A percentile compares a stretch with the other conserved stretches of the same genome.
Evolutionary conservation across 2,329 filamentous ascomycete species (phyloP).

Genomic region (Colletotrichum sp.): DNA sequence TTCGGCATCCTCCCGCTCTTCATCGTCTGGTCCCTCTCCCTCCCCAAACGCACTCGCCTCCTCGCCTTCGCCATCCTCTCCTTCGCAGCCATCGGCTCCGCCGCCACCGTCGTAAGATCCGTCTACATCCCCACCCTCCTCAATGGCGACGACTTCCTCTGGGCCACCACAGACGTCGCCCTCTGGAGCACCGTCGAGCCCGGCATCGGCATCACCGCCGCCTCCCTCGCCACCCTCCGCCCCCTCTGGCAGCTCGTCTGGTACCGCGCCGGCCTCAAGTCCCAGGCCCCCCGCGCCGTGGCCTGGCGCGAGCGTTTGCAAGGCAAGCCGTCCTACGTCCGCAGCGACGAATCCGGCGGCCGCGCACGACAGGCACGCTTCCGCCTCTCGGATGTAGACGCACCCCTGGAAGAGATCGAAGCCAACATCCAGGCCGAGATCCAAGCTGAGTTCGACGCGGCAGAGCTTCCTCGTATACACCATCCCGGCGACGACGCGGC

Average conservation of each 20-base stretch:
- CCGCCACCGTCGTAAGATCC: conserved; percentile 48
- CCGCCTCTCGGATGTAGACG: background rate
- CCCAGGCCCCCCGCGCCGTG: background rate
- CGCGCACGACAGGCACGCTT: background rate
- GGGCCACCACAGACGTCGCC: conserved; percentile 45
- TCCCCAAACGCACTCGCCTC: conserved; percentile 42
- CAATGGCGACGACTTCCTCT: conserved; percentile 45
- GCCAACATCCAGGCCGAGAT: background rate
- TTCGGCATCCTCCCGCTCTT: conserved; percentile 44
- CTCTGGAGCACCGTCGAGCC: conserved; percentile 52
- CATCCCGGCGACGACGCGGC: background rate
- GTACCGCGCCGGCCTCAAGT: background rate
- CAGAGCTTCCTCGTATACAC: background rate
- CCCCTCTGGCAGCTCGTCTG: conserved; percentile 31
- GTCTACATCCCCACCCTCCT: conserved; percentile 43
- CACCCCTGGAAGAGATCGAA: background rate
- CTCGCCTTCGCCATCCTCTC: conserved; percentile 36
- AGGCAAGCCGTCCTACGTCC: conserved; percentile 9
- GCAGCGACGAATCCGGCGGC: background rate
- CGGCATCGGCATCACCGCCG: conserved; percentile 45
- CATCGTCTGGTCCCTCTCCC: conserved; percentile 44
- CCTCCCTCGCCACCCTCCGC: conserved; percentile 42
- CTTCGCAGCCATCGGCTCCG: conserved; percentile 36
- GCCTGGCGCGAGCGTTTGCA: conserved; percentile 9
- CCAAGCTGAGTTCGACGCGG: background rate